Percentiles rank a stretch among this genome's conserved stretches.
Conservation (phyloP, 1,139 yeast species). For the Arxiozyma telluris region DNA sequence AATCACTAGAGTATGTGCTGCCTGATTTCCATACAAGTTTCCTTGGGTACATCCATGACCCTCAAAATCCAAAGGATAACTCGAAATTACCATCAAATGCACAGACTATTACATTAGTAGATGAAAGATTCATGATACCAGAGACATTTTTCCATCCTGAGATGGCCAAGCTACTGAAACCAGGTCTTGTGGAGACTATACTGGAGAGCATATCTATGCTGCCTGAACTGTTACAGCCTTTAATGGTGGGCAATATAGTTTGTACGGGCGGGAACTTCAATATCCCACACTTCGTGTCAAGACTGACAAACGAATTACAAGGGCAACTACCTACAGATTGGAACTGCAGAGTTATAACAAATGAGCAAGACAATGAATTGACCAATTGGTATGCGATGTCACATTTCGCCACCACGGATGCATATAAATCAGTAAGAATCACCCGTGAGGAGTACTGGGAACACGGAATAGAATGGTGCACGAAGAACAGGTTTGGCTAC, state of each 20-base stretch:
- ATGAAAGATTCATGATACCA: conserved; percentile 82
- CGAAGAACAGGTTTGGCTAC: conserved; percentile 66
- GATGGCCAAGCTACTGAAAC: conserved; percentile 63
- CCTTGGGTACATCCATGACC: conserved; percentile 51
- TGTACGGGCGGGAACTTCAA: conserved; percentile 78
- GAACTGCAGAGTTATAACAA: conserved; percentile 46
- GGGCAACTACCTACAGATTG: conserved; percentile 62
- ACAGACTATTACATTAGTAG: conserved; percentile 61
- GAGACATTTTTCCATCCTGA: conserved; percentile 85
- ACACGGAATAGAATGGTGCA: conserved; percentile 69
- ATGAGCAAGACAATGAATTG: conserved; percentile 34
- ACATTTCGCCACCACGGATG: conserved; percentile 42
- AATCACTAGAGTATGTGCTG: conserved; percentile 58
- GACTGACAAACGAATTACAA: conserved; percentile 53
- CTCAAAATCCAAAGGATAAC: conserved; percentile 6
- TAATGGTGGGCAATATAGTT: conserved; percentile 70
- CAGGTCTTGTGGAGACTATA: conserved; percentile 65
- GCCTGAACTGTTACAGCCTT: conserved; percentile 68
- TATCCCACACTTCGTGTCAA: conserved; percentile 53
- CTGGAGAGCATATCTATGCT: conserved; percentile 60
- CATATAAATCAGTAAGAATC: conserved; percentile 48
- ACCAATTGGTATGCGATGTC: conserved; percentile 54
- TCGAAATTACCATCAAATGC: conserved; percentile 37
- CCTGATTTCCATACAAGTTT: conserved; percentile 82
- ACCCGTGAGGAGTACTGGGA: conserved; percentile 76